phyloP scores from a whole-genome alignment of 1,284 basidiomycete species.

The Pyrrhoderma noxium region DNA sequence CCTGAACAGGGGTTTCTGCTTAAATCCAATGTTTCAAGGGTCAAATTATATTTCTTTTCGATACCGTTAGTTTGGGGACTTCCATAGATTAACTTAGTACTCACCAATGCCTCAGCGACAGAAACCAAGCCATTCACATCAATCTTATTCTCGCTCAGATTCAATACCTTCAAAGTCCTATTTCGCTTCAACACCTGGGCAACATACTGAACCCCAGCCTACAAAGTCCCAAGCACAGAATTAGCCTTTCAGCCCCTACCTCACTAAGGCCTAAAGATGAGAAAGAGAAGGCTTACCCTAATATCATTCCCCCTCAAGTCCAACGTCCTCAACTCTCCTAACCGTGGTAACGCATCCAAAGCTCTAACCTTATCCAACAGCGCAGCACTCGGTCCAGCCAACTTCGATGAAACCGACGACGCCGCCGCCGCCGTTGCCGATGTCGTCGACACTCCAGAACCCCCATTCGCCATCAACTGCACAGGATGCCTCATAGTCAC shows the following conservation, averaged over 20 bases:
- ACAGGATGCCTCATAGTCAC: conserved; percentile 61
- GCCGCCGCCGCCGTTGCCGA: conserved; percentile 4
- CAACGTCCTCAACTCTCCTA: conserved; percentile 82
- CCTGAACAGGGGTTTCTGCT: conserved; percentile 92
- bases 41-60: conserved; percentile 85
- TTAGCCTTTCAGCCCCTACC: conserved; percentile 14
- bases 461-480: conserved; percentile 5
- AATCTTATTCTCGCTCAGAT: conserved; percentile 90
- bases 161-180: conserved; percentile 88
- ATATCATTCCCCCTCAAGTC: conserved; percentile 93
- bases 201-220: conserved; percentile 83
- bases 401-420: conserved; percentile 25
- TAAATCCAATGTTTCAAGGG: conserved; percentile 89
- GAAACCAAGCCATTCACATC: conserved; percentile 75
- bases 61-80: conserved; percentile 1
- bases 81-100: conserved; percentile 23
- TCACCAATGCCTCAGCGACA: conserved; percentile 84
- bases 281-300: conserved; percentile 44
- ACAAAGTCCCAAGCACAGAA: conserved; percentile 18
- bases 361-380: conserved; percentile 75
- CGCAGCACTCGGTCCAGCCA: conserved; percentile 62
- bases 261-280: background rate
- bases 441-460: too few species aligned
- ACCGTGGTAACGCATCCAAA: conserved; percentile 74
- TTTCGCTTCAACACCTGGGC: conserved; percentile 95